phyloP scores from a whole-genome alignment of 2,329 filamentous ascomycete genomes.

The Fusarium sororula region DNA sequence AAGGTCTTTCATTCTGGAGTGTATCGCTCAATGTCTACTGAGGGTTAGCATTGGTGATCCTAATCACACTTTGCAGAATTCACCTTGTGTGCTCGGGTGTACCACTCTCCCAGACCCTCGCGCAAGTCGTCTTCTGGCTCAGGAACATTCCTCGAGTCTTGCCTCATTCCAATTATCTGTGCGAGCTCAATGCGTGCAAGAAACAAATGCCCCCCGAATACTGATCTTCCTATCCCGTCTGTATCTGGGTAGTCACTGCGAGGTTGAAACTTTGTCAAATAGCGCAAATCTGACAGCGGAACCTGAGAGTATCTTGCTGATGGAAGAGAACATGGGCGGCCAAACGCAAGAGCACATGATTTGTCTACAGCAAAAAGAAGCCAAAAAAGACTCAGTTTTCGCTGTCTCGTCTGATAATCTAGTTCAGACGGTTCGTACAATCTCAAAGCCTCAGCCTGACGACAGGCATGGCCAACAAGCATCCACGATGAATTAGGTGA shows the following conservation, averaged over 20 bases:
- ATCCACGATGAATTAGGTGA: constrained; percentile 14
- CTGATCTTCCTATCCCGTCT: accelerated
- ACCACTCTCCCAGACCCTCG: accelerated
- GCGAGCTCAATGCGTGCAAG: background rate
- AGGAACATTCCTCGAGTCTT: accelerated
- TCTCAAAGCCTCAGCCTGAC: background rate
- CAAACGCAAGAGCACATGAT: constrained; percentile 13
- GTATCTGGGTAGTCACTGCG: background rate
- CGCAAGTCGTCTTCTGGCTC: background rate
- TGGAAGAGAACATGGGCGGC: background rate
- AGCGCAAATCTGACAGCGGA: background rate
- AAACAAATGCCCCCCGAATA: background rate
- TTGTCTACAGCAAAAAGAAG: constrained; percentile 11
- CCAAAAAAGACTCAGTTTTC: constrained; percentile 6
- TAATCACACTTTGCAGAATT: background rate
- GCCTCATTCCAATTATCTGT: background rate
- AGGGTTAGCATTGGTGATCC: background rate
- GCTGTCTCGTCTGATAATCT: background rate
- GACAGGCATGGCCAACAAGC: constrained; percentile 17
- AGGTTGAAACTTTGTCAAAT: background rate
- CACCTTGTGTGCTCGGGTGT: background rate
- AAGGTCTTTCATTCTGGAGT: background rate
- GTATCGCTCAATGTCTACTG: background rate
- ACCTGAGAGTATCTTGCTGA: background rate
- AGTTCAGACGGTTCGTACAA: background rate